These are phyloP conservation scores for Starmera quercuum DNA, from an alignment of 805 yeast genomes.

Conservation along the genomic window DNA sequence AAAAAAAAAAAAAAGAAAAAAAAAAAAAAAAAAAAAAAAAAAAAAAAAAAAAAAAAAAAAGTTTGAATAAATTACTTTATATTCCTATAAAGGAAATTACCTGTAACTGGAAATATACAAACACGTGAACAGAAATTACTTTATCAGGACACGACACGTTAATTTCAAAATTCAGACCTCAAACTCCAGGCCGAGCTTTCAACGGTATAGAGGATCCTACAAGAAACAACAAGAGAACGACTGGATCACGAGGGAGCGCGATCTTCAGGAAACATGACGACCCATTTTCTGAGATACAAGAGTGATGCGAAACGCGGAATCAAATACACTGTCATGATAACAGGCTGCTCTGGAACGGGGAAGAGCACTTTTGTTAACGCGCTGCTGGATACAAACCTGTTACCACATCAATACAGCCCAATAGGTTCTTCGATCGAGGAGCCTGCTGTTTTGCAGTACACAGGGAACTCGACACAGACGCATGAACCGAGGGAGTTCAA, in stretches of 20 bases:
- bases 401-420: conserved; percentile 51
- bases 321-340: conserved; percentile 64
- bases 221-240: neutral
- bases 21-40: too few relatives aligned
- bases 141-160: too few relatives aligned
- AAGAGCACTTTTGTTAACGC: conserved; percentile 71
- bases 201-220: too few relatives aligned
- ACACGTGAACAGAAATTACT: too few relatives aligned
- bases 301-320: conserved; percentile 69
- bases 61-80: too few relatives aligned
- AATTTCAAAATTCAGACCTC: too few relatives aligned
- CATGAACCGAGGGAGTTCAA: conserved; percentile 55
- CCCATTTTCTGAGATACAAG: conserved; percentile 35
- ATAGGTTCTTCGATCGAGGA: conserved; percentile 20
- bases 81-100: too few relatives aligned
- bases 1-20: too few relatives aligned
- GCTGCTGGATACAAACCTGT: conserved; percentile 50
- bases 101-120: too few relatives aligned
- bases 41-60: too few relatives aligned
- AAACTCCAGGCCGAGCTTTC: too few relatives aligned
- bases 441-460: conserved; percentile 14
- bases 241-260: too few relatives aligned
- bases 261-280: neutral
- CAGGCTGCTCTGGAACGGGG: conserved; percentile 72
- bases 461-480: conserved; percentile 30